Percentiles rank a stretch among this genome's conserved stretches.
phyloP scores from a whole-genome alignment of 2,329 filamentous ascomycete genomes.

The Cytospora schulzeri region DNA sequence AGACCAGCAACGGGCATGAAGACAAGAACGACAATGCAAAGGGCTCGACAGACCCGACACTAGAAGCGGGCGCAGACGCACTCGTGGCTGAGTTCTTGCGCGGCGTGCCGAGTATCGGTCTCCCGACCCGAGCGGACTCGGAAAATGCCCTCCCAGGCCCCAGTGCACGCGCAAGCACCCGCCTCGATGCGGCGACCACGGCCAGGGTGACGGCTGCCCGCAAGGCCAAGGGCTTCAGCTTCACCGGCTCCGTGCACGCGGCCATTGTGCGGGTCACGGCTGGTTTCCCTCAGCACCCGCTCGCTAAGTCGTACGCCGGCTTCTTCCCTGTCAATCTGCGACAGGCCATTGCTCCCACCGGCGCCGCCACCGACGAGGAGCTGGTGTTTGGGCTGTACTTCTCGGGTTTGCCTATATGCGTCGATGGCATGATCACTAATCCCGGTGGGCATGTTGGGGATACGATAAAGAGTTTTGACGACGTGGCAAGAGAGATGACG shows the following conservation, averaged over 20 bases:
- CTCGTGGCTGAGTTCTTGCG: constrained; percentile 26
- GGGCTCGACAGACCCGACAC: background rate
- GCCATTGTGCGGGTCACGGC: constrained; percentile 31
- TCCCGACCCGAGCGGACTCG: constrained; percentile 29
- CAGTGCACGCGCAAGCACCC: constrained; percentile 12
- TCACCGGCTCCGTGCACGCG: constrained; percentile 31
- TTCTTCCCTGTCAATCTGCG: constrained; percentile 32
- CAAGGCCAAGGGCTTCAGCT: constrained; percentile 20
- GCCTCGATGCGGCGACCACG: constrained; percentile 22
- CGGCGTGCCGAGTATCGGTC: constrained; percentile 31
- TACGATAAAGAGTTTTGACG: constrained; percentile 25
- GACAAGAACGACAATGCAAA: background rate
- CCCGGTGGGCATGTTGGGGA: background rate
- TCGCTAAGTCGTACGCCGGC: constrained; percentile 28
- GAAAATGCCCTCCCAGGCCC: constrained; percentile 3
- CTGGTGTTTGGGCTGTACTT: constrained; percentile 28
- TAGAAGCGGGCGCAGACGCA: constrained; percentile 28
- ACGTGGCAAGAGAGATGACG: constrained; percentile 27
- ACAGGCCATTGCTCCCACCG: constrained; percentile 9
- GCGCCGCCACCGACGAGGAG: background rate
- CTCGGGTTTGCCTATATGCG: constrained; percentile 30
- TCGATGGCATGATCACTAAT: constrained; percentile 20
- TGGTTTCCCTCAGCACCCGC: constrained; percentile 29
- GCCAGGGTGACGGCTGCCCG: constrained; percentile 24
- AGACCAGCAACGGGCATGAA: background rate